Base-by-base conservation (phyloP, 2,329 filamentous ascomycete genomes). In the Davidsoniella australis region DNA sequence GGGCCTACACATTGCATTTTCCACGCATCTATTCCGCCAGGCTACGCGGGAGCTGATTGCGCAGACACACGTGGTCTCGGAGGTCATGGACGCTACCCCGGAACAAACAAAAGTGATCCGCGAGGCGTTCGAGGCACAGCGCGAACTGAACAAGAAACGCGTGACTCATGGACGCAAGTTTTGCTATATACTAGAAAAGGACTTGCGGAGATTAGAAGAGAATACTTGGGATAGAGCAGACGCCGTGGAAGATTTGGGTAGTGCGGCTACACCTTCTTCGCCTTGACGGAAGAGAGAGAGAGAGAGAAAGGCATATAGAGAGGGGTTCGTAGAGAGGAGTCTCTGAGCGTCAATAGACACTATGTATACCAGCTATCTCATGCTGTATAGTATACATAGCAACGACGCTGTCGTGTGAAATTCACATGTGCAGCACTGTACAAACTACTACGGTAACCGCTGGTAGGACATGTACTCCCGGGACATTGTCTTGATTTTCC, bases 191-290 rank as follows among this genome's bases (percentile, higher is more conserved):
- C 9, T 88, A 60, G 72, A 82, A 59, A 65, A 70, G 46, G 73
- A 75, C 20, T 75, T 71, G 59, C 56, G 56, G 45, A 64, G 63
- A 37, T 62, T 94, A 42, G 88, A 94, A 66, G 68, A 68, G 57
- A 68, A 71, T 51, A 86, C 80, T 29, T 94, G 87, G 85, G 73
- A 88, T 62, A 68, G 77, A 51, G 62, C 66, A 36, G 81, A 75
- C 60, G 84, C 84, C 1, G 73, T 82, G 24, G 85, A 91, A 61
- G 80, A 86, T 60, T 60, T 79, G 51, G 78, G 78, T 36, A 52
- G 51, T 41, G 53, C 48, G 24, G 40, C 37, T 36, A 12, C 5
- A n/a, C 10, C 43, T 6, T 12, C 45, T 26, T 14, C 20, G 2
- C 9, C 29, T 33, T 33, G 29, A 33, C 20, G 26, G 10, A 29